A percentile compares a stretch with the other conserved stretches of the same genome.
These are phyloP conservation scores for Scedosporium apiospermum DNA, from an alignment of 2,329 filamentous ascomycete genomes.

Conservation along the genomic window DNA sequence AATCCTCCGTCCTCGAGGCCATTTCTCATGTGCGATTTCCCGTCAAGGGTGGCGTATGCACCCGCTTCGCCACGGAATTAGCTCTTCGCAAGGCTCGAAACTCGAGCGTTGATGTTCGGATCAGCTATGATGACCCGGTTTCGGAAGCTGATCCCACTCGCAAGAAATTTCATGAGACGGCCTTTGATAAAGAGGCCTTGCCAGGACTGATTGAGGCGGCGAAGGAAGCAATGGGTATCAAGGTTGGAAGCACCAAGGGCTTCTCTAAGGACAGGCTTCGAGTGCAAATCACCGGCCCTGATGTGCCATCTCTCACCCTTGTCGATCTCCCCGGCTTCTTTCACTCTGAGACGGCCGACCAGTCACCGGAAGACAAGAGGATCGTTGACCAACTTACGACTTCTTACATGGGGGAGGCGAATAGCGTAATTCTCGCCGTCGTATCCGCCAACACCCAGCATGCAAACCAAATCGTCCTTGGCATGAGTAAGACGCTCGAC, in stretches of 20 bases:
- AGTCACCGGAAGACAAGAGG: constrained; percentile 19
- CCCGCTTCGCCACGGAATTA: constrained; percentile 52
- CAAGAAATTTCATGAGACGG: constrained; percentile 16
- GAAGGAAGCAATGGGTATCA: constrained; percentile 37
- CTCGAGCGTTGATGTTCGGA: constrained; percentile 30
- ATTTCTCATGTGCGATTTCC: constrained; percentile 53
- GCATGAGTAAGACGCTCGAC: constrained; percentile 32
- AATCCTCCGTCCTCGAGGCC: constrained; percentile 56
- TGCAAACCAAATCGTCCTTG: constrained; percentile 41
- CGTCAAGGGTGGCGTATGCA: constrained; percentile 44
- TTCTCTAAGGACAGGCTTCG: constrained; percentile 38
- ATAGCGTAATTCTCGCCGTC: constrained; percentile 51
- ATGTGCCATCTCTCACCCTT: constrained; percentile 36
- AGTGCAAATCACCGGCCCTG: constrained; percentile 34
- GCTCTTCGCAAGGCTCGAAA: constrained; percentile 33
- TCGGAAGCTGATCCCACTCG: constrained; percentile 14
- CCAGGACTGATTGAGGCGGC: constrained; percentile 41
- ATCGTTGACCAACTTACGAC: constrained; percentile 29
- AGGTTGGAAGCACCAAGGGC: constrained; percentile 12
- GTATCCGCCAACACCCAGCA: constrained; percentile 39
- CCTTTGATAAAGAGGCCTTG: constrained; percentile 30
- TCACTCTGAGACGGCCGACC: constrained; percentile 19
- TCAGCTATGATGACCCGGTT: constrained; percentile 22
- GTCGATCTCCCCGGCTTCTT: constrained; percentile 45
- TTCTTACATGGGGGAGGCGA: constrained; percentile 44